These are phyloP conservation scores for Salisapilia sapeloensis DNA, from an alignment of 352 stramenopile genomes.

Conservation along the genomic window DNA sequence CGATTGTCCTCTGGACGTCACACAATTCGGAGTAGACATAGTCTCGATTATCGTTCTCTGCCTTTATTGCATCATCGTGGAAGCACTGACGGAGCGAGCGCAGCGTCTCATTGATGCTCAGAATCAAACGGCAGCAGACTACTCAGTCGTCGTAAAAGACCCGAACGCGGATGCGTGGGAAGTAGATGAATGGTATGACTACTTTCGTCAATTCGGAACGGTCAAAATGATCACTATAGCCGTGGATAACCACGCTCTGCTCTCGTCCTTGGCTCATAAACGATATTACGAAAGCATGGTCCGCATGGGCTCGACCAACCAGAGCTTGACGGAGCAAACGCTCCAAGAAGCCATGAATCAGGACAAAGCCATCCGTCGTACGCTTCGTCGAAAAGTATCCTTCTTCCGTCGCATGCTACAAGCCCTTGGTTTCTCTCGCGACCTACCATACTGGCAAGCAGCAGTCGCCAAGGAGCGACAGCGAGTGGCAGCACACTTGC, in stretches of 20 bases:
- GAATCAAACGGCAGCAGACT: slow-evolving; percentile 55
- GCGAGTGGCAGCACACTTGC: slow-evolving; percentile 12
- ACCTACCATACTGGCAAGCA: slow-evolving; percentile 40
- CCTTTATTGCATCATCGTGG: slow-evolving; percentile 23
- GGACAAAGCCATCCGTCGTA: slow-evolving; percentile 5
- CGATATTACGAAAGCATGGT: slow-evolving; percentile 56
- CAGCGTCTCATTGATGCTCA: slow-evolving; percentile 28
- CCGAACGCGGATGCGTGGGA: slow-evolving; percentile 43
- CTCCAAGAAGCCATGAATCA: slow-evolving; percentile 19
- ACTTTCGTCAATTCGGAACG: slow-evolving; percentile 45
- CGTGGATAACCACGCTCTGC: slow-evolving; percentile 34
- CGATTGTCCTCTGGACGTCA: slow-evolving; percentile 29
- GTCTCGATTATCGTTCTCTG: slow-evolving; percentile 24
- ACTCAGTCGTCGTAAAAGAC: slow-evolving; percentile 55
- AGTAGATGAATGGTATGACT: slow-evolving; percentile 44
- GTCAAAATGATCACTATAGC: slow-evolving; percentile 59
- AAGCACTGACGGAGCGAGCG: slow-evolving; percentile 18
- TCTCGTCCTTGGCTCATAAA: slow-evolving; percentile 38
- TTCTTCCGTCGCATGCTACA: slow-evolving; percentile 15
- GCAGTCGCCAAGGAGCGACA: slow-evolving; percentile 25
- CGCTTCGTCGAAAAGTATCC: slow-evolving; percentile 5
- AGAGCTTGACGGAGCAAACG: slow-evolving; percentile 7
- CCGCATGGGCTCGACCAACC: slow-evolving; percentile 36
- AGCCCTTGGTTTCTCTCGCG: slow-evolving; percentile 17
- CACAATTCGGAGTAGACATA: slow-evolving; percentile 38